Base-by-base conservation (phyloP, 228 moss, liverwort and hornwort genomes). In the Sphagnum magellanicum region DNA sequence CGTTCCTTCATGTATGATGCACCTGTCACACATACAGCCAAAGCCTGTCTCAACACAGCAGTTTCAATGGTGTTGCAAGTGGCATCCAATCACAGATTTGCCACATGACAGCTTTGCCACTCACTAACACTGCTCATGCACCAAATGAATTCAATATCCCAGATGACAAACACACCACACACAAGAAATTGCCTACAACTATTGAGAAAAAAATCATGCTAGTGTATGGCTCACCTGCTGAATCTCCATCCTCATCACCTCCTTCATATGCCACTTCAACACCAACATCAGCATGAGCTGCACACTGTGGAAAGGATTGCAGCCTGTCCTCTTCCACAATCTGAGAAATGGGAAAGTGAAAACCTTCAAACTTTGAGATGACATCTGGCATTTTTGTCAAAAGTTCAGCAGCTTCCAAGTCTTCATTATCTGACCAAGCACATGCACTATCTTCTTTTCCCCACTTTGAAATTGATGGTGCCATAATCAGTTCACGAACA, bases 261-360 rank as follows among this genome's bases (percentile, higher is more conserved):
- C 87, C 89, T 68, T 90, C 90, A 55, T 83, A 91, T 12, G 84
- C 89, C 4, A 68, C 73, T 76, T 89, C 87, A 2, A 48, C 77
- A 66, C 72, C 60, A 48, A 61, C 72, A 50, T 71, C 73, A 48
- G 53, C 78, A 65, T 66, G 71, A 59, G 53, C 51, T 60, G 14
- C 48, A 61, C 63, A 51, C 67, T 10, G 48, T 57, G 51, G 59
- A 66, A 60, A 8, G 10, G 16, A 61, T 13, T 59, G 79, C 16
- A 46, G 16, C 16, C 53, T 32, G 13, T 69, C 72, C 48, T 8
- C 67, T 52, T 72, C 77, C 14, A 70, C 77, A 49, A 15, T 63
- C 5, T 53, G 55, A 11, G 46, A 14, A 51, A 52, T 68, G 61
- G 5, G 70, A 48, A 69, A 59, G 50, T 60, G 71, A 15, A 49